Percentiles rank a stretch among this genome's conserved stretches.
phyloP scores from a whole-genome alignment of 2,329 filamentous ascomycete genomes.

The Monascus ruber region DNA sequence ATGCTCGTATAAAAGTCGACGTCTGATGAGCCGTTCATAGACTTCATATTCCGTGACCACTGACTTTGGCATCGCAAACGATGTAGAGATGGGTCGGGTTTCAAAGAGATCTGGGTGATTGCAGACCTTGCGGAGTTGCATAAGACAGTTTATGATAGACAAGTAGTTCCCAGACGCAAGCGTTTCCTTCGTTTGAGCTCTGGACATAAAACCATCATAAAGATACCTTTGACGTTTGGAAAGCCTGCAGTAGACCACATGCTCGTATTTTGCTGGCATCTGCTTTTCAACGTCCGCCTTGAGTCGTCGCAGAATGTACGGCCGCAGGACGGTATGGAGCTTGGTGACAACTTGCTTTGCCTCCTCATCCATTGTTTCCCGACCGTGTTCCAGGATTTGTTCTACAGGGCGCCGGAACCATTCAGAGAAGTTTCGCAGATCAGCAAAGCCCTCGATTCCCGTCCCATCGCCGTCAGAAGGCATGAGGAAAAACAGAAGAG shows the following conservation, averaged over 20 bases:
- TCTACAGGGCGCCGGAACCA: conserved; percentile 94
- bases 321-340: conserved; percentile 83
- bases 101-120: conserved; percentile 97
- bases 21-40: conserved; percentile 59
- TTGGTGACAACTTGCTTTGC: conserved; percentile 84
- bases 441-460: conserved; percentile 79
- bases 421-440: conserved; percentile 89
- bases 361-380: conserved; percentile 89
- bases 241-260: conserved; percentile 87
- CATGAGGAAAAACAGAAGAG: conserved; percentile 89
- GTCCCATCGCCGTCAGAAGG: conserved; percentile 64
- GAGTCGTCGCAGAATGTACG: conserved; percentile 78
- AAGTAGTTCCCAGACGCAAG: conserved; percentile 89
- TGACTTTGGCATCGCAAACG: conserved; percentile 80
- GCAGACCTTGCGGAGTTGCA: conserved; percentile 95
- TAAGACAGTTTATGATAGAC: conserved; percentile 94
- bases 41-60: conserved; percentile 62
- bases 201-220: conserved; percentile 91
- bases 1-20: conserved; percentile 50
- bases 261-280: conserved; percentile 96
- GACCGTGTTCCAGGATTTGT: conserved; percentile 88
- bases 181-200: conserved; percentile 78
- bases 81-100: conserved; percentile 91
- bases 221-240: conserved; percentile 92
- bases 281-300: conserved; percentile 98